Evolutionary conservation across 2,329 filamentous ascomycete species (phyloP).

Genomic region (Epichloe glyceriae): DNA sequence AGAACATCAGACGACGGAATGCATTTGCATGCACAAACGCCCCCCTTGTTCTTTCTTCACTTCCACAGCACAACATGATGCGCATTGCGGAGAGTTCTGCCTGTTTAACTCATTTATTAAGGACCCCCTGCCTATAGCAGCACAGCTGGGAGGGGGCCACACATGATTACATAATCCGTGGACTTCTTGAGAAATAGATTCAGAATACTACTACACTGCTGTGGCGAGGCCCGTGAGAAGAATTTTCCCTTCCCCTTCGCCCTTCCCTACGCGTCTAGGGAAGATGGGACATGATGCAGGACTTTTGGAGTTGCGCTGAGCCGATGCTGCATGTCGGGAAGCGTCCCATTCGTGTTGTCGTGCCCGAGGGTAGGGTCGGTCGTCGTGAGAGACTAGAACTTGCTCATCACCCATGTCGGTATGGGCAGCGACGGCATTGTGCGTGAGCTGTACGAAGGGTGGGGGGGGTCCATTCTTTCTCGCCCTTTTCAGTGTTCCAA

Average conservation of each 20-base stretch:
- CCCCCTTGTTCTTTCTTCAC: no score
- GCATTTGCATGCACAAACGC: not conserved
- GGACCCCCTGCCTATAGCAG: no score
- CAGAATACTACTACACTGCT: not conserved
- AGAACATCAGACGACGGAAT: not conserved
- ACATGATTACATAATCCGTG: no score
- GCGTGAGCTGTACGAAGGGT: not conserved
- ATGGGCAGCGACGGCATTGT: not conserved
- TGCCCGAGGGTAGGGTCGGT: not conserved
- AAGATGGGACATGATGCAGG: not conserved
- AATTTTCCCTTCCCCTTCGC: not conserved
- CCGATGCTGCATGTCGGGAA: not conserved
- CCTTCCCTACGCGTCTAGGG: not conserved
- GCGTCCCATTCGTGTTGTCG: not conserved
- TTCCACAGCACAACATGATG: no score
- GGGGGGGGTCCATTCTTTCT: not conserved
- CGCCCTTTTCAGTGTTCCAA: no score
- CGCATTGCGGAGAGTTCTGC: no score
- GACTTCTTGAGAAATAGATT: no score
- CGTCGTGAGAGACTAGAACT: not conserved
- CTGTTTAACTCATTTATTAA: no score
- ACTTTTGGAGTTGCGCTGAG: not conserved
- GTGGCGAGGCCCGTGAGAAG: not conserved
- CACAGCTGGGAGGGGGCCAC: not conserved
- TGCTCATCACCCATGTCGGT: not conserved